phyloP scores from a whole-genome alignment of 2,329 filamentous ascomycete species.

The Diaporthe sp. region DNA sequence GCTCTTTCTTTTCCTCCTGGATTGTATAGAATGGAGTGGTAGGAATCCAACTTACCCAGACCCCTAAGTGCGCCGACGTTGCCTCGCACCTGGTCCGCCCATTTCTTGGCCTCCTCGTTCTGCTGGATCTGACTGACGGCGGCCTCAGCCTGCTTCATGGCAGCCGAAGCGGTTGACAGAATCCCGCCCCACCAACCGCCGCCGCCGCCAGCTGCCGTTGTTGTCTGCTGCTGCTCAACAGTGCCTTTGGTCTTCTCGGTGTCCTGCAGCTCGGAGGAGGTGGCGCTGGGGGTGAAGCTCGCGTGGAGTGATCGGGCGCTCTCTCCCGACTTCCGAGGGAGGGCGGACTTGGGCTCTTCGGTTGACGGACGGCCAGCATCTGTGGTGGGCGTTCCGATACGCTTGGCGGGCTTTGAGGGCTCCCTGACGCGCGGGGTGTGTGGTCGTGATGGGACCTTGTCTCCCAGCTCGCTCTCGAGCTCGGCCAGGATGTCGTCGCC shows the following conservation, averaged over 20 bases:
- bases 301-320: conserved; percentile 79
- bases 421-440: conserved; percentile 83
- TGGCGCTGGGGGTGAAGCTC: conserved; percentile 77
- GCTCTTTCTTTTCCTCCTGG: neutral
- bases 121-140: conserved; percentile 95
- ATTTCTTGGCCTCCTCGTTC: conserved; percentile 96
- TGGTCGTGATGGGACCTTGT: conserved; percentile 79
- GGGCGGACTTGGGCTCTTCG: conserved; percentile 64
- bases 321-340: conserved; percentile 80
- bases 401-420: conserved; percentile 63
- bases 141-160: conserved; percentile 91
- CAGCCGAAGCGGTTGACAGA: conserved; percentile 85
- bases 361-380: conserved; percentile 71
- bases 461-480: conserved; percentile 81
- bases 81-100: conserved; percentile 92
- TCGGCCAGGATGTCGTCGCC: conserved; percentile 86
- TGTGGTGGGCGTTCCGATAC: conserved; percentile 62
- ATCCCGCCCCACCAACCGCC: conserved; percentile 73
- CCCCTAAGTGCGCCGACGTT: conserved; percentile 85
- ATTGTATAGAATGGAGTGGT: neutral
- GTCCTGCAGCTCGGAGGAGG: conserved; percentile 72
- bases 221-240: conserved; percentile 56
- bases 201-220: conserved; percentile 43
- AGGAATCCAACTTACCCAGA: conserved; percentile 69
- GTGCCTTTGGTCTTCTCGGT: conserved; percentile 62